Percentiles rank a stretch among this genome's conserved stretches.
Evolutionary conservation across 441 rosid genomes (phyloP).

Genomic region (Eruca vesicaria): DNA sequence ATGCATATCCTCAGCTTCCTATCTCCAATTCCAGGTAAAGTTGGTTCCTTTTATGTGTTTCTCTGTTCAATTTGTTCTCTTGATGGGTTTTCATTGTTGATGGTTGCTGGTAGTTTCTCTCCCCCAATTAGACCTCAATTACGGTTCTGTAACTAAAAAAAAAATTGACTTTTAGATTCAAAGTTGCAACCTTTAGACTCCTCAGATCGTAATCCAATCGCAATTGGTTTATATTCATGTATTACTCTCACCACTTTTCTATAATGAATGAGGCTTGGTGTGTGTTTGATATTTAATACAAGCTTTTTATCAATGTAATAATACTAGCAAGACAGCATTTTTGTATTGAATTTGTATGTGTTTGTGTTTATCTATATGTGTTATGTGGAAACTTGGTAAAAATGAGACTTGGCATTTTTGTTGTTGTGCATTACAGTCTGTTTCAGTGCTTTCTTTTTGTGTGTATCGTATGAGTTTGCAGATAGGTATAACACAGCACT

Average conservation of each 20-base stretch:
- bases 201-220: background rate
- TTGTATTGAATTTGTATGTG: background rate
- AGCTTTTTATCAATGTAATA: background rate
- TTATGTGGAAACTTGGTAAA: too few relatives aligned
- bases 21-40: slow-evolving; percentile 83
- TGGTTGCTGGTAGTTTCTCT: background rate
- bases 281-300: background rate
- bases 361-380: background rate
- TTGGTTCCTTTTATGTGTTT: background rate
- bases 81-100: background rate
- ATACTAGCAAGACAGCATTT: background rate
- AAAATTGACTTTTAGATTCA: background rate
- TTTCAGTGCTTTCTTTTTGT: slow-evolving; percentile 36
- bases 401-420: background rate
- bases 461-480: slow-evolving; percentile 34
- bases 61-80: background rate
- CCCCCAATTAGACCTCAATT: background rate
- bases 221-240: background rate
- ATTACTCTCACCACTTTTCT: background rate
- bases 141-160: background rate
- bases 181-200: background rate
- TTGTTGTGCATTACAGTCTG: slow-evolving; percentile 1
- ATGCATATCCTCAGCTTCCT: slow-evolving; percentile 98
- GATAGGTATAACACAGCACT: slow-evolving; percentile 99
- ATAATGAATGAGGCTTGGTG: background rate